A percentile compares a stretch with the other conserved stretches of the same genome.
Evolutionary conservation across 2,329 filamentous ascomycete species (phyloP).

Genomic region (Ceratocystis alfenasii): DNA sequence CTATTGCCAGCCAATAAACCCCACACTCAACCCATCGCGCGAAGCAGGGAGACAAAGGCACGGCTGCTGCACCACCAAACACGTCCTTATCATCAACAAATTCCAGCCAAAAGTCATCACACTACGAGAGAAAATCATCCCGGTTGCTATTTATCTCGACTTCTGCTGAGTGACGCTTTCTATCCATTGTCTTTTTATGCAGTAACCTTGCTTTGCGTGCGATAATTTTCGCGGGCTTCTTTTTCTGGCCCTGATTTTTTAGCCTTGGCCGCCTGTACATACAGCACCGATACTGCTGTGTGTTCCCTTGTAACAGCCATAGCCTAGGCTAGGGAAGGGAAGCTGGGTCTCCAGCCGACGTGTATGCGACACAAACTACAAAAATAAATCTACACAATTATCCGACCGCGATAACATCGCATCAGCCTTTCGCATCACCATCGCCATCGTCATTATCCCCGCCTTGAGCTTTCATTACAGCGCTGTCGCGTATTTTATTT

Average conservation of each 20-base stretch:
- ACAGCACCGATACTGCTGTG: background rate
- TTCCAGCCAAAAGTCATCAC: conserved; percentile 4
- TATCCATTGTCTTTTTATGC: background rate
- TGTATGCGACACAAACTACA: conserved; percentile 15
- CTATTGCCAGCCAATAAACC: conserved; percentile 9
- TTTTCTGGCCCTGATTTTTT: background rate
- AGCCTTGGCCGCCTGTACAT: conserved; percentile 9
- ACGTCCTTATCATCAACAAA: conserved; percentile 6
- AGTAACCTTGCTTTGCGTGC: background rate
- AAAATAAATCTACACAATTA: conserved; percentile 1
- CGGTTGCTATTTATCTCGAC: background rate
- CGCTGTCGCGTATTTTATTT: background rate
- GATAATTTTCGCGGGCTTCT: background rate
- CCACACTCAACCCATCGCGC: conserved; percentile 15
- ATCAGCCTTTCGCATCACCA: background rate
- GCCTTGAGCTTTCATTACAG: background rate
- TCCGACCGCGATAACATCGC: background rate
- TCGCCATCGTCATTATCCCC: no score
- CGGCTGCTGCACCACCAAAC: conserved; percentile 12
- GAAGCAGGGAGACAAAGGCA: conserved; percentile 10
- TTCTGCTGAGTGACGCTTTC: background rate
- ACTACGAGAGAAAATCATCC: conserved; percentile 1
- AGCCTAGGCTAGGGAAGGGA: background rate
- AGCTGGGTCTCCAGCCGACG: background rate
- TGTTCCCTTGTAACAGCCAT: background rate